A percentile compares a stretch with the other conserved stretches of the same genome.
phyloP scores from a whole-genome alignment of 345 rosid genomes.

The Syzygium grande region DNA sequence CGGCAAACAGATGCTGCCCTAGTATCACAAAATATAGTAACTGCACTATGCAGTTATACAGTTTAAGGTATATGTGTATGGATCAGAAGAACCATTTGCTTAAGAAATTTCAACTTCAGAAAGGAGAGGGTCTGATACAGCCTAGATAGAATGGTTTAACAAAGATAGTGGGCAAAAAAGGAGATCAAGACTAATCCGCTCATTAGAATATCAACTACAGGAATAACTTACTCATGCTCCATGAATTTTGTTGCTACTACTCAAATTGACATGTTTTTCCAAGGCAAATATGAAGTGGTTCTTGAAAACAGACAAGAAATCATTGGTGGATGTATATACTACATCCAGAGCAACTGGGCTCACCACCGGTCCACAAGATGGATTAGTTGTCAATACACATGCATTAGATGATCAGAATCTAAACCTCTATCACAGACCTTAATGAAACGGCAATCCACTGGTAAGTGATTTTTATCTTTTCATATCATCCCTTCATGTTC shows the following conservation, averaged over 20 bases:
- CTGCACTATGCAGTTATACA: background rate
- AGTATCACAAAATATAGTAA: background rate
- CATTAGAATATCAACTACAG: background rate
- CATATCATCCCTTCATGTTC: background rate
- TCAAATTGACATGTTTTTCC: background rate
- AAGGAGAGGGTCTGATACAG: background rate
- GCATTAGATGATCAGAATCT: background rate
- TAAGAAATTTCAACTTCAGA: background rate
- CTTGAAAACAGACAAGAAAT: background rate
- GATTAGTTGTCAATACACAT: background rate
- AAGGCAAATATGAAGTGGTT: background rate
- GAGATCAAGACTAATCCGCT: background rate
- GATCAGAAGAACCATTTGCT: background rate
- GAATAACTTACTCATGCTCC: background rate
- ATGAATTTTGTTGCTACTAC: background rate
- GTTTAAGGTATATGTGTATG: background rate
- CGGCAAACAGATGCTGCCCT: background rate
- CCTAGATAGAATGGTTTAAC: background rate
- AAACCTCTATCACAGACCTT: background rate
- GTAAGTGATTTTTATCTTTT: background rate
- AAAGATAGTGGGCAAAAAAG: background rate
- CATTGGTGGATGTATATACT: background rate
- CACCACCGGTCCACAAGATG: background rate
- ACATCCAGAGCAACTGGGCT: background rate
- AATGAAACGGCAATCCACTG: background rate